These are phyloP conservation scores for Soucietia sequanensis DNA, from an alignment of 805 yeast species.

Conservation along the genomic window DNA sequence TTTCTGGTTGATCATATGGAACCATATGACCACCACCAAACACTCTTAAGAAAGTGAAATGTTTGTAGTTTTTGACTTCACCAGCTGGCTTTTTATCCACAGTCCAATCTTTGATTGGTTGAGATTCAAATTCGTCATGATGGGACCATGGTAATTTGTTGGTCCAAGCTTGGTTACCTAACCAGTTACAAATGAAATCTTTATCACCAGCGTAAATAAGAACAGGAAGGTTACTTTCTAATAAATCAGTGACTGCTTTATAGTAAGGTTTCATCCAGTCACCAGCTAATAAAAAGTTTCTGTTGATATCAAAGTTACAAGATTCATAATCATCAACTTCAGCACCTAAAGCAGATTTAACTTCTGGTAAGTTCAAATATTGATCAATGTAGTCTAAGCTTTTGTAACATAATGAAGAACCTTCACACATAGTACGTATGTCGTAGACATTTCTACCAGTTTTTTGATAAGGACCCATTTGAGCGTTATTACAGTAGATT, in stretches of 20 bases:
- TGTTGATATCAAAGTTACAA: slow-evolving; percentile 76
- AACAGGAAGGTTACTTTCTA: slow-evolving; percentile 72
- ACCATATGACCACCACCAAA: slow-evolving; percentile 96
- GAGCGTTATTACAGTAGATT: slow-evolving; percentile 81
- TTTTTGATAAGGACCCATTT: slow-evolving; percentile 75
- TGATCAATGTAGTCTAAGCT: slow-evolving; percentile 71
- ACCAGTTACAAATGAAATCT: slow-evolving; percentile 91
- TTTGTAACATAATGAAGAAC: slow-evolving; percentile 69
- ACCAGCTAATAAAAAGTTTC: slow-evolving; percentile 80
- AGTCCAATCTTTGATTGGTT: slow-evolving; percentile 43
- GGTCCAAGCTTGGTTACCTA: slow-evolving; percentile 86
- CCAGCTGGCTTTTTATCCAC: slow-evolving; percentile 51
- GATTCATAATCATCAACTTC: slow-evolving; percentile 77
- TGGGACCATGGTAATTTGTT: slow-evolving; percentile 66
- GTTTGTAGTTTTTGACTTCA: slow-evolving; percentile 67
- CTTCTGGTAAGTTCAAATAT: slow-evolving; percentile 75
- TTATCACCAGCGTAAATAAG: slow-evolving; percentile 93
- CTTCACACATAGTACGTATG: slow-evolving; percentile 76
- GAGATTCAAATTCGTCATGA: slow-evolving; percentile 43
- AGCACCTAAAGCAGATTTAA: slow-evolving; percentile 82
- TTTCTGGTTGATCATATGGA: slow-evolving; percentile 83
- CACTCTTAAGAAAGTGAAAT: slow-evolving; percentile 79
- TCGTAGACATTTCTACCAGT: slow-evolving; percentile 94
- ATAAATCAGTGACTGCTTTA: slow-evolving; percentile 56
- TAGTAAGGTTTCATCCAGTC: slow-evolving; percentile 88